These are phyloP conservation scores for Ambrosiella cleistominuta DNA, from an alignment of 2,329 filamentous ascomycete species.

Conservation along the genomic window DNA sequence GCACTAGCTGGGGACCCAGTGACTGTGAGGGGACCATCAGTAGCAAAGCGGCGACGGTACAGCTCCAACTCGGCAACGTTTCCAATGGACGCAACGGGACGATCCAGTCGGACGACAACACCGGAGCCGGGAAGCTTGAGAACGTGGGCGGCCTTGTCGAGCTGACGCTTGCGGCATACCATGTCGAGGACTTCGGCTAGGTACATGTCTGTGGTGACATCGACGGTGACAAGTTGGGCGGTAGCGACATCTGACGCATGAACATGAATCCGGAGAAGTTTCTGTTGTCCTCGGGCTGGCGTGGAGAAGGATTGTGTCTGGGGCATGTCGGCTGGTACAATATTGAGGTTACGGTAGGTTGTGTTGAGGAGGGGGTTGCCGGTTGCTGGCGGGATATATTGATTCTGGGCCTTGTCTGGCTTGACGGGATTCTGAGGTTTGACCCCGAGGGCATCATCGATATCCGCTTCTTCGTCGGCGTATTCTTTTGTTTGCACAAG, in stretches of 20 bases:
- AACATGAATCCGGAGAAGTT: conserved; percentile 55
- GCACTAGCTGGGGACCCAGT: conserved; percentile 50
- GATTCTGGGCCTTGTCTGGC: conserved; percentile 25
- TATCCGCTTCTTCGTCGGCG: conserved; percentile 35
- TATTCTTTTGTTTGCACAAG: conserved; percentile 45
- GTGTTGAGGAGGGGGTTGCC: conserved; percentile 42
- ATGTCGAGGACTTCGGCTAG: conserved; percentile 66
- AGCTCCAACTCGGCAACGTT: conserved; percentile 60
- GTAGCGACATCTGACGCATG: conserved; percentile 50
- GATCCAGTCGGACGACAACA: conserved; percentile 58
- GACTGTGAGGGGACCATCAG: conserved; percentile 52
- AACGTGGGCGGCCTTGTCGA: conserved; percentile 65
- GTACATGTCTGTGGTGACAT: conserved; percentile 68
- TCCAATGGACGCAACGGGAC: conserved; percentile 62
- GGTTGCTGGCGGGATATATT: conserved; percentile 17
- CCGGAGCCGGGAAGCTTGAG: conserved; percentile 60
- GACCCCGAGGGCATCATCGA: conserved; percentile 17
- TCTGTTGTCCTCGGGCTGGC: conserved; percentile 44
- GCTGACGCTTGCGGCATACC: conserved; percentile 57
- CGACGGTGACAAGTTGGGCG: conserved; percentile 55
- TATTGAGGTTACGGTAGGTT: conserved; percentile 31
- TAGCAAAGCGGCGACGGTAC: conserved; percentile 55
- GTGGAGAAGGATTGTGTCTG: conserved; percentile 26
- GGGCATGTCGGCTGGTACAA: conserved; percentile 40
- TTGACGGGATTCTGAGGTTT: conserved; percentile 16